Evolutionary conservation across 129 eudicot genomes (phyloP).

Genomic region (Sambucus nigra): DNA sequence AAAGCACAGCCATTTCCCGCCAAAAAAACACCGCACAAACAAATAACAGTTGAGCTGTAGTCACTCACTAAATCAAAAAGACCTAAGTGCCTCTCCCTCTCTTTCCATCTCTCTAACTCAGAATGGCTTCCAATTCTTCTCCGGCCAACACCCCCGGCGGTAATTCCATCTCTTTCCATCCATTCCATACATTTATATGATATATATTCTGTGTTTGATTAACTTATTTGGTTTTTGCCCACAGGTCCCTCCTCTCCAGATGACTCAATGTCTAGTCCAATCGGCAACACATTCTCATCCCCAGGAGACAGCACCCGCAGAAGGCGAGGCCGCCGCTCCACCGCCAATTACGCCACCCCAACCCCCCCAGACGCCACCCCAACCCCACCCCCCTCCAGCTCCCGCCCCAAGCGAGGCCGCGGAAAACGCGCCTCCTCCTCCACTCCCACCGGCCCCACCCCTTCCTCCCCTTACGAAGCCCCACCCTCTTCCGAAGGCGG

Average conservation of each 20-base stretch:
- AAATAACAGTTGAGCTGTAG: background rate
- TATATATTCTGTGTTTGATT: background rate
- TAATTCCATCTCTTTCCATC: slow-evolving; percentile 15
- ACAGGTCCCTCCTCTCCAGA: slow-evolving; percentile 73
- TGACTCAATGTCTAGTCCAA: slow-evolving; percentile 53
- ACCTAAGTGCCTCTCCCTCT: slow-evolving; percentile 6
- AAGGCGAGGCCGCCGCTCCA: slow-evolving; percentile 40
- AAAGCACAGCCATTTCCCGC: slow-evolving; percentile 24
- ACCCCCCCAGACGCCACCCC: slow-evolving; percentile 48
- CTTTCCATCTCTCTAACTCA: slow-evolving; percentile 2
- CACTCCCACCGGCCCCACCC: slow-evolving; percentile 42
- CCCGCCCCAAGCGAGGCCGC: slow-evolving; percentile 24
- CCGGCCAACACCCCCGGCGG: slow-evolving; percentile 36
- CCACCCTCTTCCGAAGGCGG: slow-evolving; percentile 61
- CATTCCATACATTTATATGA: background rate
- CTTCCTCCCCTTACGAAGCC: slow-evolving; percentile 40
- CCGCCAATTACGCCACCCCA: slow-evolving; percentile 38
- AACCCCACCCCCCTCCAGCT: slow-evolving; percentile 35
- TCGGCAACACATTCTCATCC: slow-evolving; percentile 58
- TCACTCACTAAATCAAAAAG: slow-evolving; percentile 1
- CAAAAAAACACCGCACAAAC: slow-evolving; percentile 3
- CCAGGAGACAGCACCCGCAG: slow-evolving; percentile 40
- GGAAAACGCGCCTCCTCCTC: slow-evolving; percentile 21
- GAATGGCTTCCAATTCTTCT: slow-evolving; percentile 70
- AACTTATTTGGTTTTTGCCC: background rate